Base-by-base conservation (phyloP, 2,329 filamentous ascomycete species). In the Cryphonectria parasitica region DNA sequence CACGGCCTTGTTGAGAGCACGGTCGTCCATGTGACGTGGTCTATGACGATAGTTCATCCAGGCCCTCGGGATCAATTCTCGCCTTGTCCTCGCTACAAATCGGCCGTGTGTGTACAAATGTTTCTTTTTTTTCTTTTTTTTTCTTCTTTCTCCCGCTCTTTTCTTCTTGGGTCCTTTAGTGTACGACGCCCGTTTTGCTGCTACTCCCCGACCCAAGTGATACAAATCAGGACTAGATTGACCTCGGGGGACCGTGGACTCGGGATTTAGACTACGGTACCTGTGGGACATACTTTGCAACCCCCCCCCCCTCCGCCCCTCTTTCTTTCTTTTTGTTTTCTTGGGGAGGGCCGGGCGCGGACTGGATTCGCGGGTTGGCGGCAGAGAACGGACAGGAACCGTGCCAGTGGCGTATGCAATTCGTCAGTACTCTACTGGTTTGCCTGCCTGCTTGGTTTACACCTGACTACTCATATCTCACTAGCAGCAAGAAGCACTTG, bases 241-340 rank as follows among this genome's bases (percentile, higher is more conserved):
- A 43, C 62, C 41, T 67, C 66, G 69, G 69, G 68, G 66, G 64
- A 72, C 71, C 71, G 61, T 66, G 62, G 61, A 63, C 54, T 72
- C 71, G 71, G 71, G 68, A 71, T 68, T 71, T 68, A 67, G 68
- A 56, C 63, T 68, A 56, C 71, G 68, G 71, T 68, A 70, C 43
- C 22, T 49, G 62, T 63, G 58, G 36, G 49, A 49, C 43, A 58
- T 28, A n/a, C 7, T 15, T 25, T 54, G 49, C 52, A 45, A 61
- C 15, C 62, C 39, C 43, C 49, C 22, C 15, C 15, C 43, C 13
- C 17, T 19, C 43, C 17, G 19, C 43, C 19, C 43, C 6, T 43
- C 19, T 7, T 49, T 6, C 22, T 6, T 22, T 2, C 45, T 8
- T 8, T 10, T 41, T 13, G 2, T 17, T 41, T 4, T 45, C 49